Conservation (phyloP, 139 green algal genomes). For the Coccomyxa sp. region DNA sequence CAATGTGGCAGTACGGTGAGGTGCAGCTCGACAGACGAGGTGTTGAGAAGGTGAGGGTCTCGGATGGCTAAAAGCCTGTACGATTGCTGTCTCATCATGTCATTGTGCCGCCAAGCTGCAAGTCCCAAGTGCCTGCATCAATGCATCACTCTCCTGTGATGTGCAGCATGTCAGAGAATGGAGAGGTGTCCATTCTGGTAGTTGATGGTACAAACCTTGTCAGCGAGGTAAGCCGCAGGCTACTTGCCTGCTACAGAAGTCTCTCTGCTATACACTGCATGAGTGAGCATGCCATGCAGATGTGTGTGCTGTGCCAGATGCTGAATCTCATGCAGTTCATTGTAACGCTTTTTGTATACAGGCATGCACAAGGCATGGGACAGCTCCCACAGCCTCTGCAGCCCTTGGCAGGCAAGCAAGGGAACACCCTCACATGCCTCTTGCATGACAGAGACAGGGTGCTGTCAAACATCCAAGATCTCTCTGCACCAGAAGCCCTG, state of each 20-base stretch:
- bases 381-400: constrained; percentile 77
- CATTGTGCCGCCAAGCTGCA: too few relatives aligned
- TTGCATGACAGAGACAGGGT: neutral
- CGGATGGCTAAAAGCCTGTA: too few relatives aligned
- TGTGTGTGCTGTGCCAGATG: constrained; percentile 7
- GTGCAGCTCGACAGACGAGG: too few relatives aligned
- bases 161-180: constrained; percentile 41
- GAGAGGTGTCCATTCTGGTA: constrained; percentile 66
- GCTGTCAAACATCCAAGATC: neutral
- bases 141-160: too few relatives aligned
- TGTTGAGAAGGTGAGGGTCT: too few relatives aligned
- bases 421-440: neutral
- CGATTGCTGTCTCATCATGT: too few relatives aligned
- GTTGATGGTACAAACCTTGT: constrained; percentile 73
- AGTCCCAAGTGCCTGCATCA: too few relatives aligned
- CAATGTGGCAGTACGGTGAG: too few relatives aligned
- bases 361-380: constrained; percentile 36
- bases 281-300: neutral
- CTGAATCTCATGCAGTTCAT: neutral
- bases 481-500: neutral
- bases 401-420: constrained; percentile 58
- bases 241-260: neutral
- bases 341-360: constrained; percentile 2
- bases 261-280: neutral
- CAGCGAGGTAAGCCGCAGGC: constrained; percentile 44